Conservation (phyloP, 1,139 yeast species). For the Protomyces lactucae-debilis region DNA sequence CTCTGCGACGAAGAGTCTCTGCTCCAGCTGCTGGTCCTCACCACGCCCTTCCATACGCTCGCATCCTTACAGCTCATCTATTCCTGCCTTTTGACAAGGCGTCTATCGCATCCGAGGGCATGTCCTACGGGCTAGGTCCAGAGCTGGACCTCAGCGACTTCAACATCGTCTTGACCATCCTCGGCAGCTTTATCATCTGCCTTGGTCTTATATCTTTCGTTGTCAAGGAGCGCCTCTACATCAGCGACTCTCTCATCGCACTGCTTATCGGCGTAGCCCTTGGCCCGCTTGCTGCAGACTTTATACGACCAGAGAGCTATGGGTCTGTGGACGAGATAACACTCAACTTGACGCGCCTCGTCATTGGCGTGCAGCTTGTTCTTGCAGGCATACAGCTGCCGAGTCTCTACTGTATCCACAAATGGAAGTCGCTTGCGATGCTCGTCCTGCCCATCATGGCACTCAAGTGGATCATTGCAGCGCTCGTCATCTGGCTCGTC, state of each 20-base stretch:
- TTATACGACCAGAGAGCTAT: conserved; percentile 35
- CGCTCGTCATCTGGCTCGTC: conserved; percentile 41
- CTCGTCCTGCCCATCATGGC: conserved; percentile 45
- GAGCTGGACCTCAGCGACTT: conserved; percentile 35
- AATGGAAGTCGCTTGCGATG: conserved; percentile 39
- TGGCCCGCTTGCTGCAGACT: conserved; percentile 31
- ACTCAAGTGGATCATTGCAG: conserved; percentile 44
- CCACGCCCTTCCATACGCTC: too few species aligned
- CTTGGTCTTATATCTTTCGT: conserved; percentile 37
- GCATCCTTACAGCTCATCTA: too few species aligned
- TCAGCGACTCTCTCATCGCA: conserved; percentile 37
- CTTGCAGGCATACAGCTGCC: conserved; percentile 46
- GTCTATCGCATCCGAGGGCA: background rate
- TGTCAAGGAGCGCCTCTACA: conserved; percentile 36
- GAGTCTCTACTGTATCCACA: conserved; percentile 40
- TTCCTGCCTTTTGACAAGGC: too few species aligned
- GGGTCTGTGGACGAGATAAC: conserved; percentile 35
- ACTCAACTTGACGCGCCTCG: conserved; percentile 42
- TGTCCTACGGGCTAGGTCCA: conserved; percentile 7
- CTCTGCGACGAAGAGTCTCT: too few species aligned
- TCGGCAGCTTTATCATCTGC: conserved; percentile 38
- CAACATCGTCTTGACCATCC: conserved; percentile 36
- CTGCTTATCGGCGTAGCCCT: conserved; percentile 37
- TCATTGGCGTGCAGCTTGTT: conserved; percentile 44
- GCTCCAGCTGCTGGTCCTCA: too few species aligned